Percentiles rank a stretch among this genome's conserved stretches.
These are phyloP conservation scores for Begonia peltatifolia DNA, from an alignment of 306 rosid genomes.

Conservation along the genomic window DNA sequence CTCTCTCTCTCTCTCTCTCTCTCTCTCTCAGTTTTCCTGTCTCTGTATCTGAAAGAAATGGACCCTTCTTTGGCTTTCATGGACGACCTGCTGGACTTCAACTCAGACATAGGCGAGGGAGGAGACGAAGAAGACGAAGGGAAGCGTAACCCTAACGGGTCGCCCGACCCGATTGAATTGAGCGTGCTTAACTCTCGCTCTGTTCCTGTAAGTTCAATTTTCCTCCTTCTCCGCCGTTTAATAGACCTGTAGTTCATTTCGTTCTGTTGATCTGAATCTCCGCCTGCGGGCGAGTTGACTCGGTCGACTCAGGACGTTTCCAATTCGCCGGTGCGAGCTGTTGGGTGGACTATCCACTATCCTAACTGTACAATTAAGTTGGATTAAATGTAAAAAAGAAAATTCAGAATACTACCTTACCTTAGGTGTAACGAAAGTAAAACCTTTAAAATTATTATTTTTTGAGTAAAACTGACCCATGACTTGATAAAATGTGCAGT, in stretches of 20 bases:
- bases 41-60: conserved; percentile 34
- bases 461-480: too few relatives aligned
- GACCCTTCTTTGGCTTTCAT: conserved; percentile 32
- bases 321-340: too few relatives aligned
- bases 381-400: too few relatives aligned
- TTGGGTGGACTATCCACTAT: too few relatives aligned
- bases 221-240: background rate
- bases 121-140: conserved; percentile 27
- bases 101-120: conserved; percentile 46
- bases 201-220: conserved; percentile 40
- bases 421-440: too few relatives aligned
- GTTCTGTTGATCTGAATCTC: background rate
- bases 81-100: conserved; percentile 60
- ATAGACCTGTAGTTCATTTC: background rate
- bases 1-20: conserved; percentile 9
- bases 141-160: background rate
- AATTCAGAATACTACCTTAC: too few relatives aligned
- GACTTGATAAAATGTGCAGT: too few relatives aligned
- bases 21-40: conserved; percentile 5
- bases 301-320: conserved; percentile 1
- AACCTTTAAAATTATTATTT: too few relatives aligned
- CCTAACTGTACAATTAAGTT: too few relatives aligned
- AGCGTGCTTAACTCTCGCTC: conserved; percentile 20
- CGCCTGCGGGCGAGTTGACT: conserved; percentile 2
- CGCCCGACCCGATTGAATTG: background rate